Conservation (phyloP, 305 asterid species). For the Solanum hybrid region DNA sequence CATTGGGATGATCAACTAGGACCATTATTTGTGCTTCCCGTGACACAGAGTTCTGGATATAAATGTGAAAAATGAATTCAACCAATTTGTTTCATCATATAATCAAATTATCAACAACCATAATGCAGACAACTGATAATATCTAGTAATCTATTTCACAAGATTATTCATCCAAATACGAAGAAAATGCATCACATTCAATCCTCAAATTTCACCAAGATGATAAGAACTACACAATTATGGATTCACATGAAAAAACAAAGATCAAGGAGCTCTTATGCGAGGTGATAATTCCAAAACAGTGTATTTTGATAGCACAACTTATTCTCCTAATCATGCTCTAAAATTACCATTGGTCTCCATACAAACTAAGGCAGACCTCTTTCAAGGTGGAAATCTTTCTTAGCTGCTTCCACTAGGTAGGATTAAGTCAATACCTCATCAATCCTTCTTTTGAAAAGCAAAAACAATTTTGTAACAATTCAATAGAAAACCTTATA, state of each 20-base stretch:
- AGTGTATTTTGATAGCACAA: not conserved
- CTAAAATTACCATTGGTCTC: not conserved
- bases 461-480: not conserved
- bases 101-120: conserved; percentile 1
- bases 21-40: conserved; percentile 89
- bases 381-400: not conserved
- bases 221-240: not conserved
- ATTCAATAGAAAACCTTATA: not conserved
- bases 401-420: not conserved
- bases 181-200: not conserved
- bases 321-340: not conserved
- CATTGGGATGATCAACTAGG: conserved; percentile 90
- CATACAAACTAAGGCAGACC: not conserved
- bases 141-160: not conserved
- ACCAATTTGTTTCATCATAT: not conserved
- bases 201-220: not conserved
- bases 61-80: not conserved
- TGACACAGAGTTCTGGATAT: conserved; percentile 10
- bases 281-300: not conserved
- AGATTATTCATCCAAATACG: not conserved
- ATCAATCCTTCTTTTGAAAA: not conserved
- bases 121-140: not conserved
- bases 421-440: not conserved
- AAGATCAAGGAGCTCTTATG: not conserved
- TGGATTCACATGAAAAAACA: not conserved